Conservation (phyloP, 2,329 filamentous ascomycete genomes). For the Pseudodiploospora longispora region DNA sequence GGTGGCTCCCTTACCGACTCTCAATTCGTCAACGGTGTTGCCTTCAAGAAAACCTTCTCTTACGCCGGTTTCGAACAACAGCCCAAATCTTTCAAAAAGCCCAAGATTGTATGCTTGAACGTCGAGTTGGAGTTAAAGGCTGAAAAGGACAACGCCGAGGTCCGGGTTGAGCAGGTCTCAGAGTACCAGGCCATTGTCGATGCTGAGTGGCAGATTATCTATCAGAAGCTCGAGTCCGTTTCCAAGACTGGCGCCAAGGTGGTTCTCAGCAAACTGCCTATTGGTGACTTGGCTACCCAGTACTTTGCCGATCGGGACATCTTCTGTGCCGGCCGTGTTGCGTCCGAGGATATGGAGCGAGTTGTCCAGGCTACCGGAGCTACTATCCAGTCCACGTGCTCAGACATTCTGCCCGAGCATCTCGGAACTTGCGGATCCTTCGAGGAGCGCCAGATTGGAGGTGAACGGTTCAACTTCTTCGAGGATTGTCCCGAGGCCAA, state of each 20-base stretch:
- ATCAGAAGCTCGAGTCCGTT: constrained; percentile 94
- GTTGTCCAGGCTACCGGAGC: constrained; percentile 92
- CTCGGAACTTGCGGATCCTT: constrained; percentile 85
- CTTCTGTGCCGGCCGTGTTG: constrained; percentile 93
- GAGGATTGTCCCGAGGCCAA: constrained; percentile 91
- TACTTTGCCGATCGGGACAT: constrained; percentile 97
- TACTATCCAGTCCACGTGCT: constrained; percentile 90
- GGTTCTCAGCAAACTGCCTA: constrained; percentile 92
- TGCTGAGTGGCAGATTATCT: constrained; percentile 99
- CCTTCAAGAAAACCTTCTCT: constrained; percentile 99
- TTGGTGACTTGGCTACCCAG: constrained; percentile 95
- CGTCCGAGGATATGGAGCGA: constrained; percentile 87
- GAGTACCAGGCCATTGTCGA: constrained; percentile 99
- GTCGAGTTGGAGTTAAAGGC: constrained; percentile 98
- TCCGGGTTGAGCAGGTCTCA: constrained; percentile 94
- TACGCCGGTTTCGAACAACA: constrained; percentile 99
- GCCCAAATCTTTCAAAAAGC: constrained; percentile 88
- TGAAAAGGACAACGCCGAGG: constrained; percentile 98
- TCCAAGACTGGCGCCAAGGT: constrained; percentile 95
- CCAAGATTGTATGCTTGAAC: constrained; percentile 95
- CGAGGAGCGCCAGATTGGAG: constrained; percentile 94
- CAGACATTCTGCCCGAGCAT: constrained; percentile 82
- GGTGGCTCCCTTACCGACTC: constrained; percentile 94
- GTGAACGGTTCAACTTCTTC: constrained; percentile 98
- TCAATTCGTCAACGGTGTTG: constrained; percentile 93